Percentiles rank a stretch among this genome's conserved stretches.
phyloP scores from a whole-genome alignment of 352 stramenopile genomes.

The Albugo laibachii region DNA sequence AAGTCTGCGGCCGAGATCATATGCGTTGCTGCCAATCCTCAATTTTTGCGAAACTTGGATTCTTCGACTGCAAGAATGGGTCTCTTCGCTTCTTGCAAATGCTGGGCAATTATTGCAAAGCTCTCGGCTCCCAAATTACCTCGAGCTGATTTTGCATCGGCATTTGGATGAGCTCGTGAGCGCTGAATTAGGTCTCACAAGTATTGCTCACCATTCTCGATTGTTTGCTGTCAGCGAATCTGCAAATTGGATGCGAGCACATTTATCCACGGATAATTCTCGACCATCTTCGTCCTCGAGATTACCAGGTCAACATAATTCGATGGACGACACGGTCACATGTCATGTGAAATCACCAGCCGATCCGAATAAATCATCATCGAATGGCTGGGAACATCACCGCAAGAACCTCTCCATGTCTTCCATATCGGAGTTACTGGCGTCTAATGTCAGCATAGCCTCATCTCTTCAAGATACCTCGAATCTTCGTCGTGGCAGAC shows the following conservation, averaged over 20 bases:
- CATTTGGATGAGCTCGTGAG: conserved; percentile 64
- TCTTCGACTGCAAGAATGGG: conserved; percentile 35
- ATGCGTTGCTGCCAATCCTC: conserved; percentile 54
- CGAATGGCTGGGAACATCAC: conserved; percentile 17
- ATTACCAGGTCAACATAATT: no score
- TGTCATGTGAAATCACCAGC: no score
- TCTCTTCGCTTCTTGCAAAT: conserved; percentile 39
- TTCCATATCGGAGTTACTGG: conserved; percentile 65
- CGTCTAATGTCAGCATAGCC: conserved; percentile 8
- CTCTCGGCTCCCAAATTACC: conserved; percentile 45
- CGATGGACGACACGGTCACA: no score
- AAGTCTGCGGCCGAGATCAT: no score
- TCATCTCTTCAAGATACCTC: no score
- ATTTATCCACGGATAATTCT: no score
- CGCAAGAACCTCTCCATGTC: conserved; percentile 83
- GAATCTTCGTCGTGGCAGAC: no score
- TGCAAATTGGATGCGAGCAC: no score
- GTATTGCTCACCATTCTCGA: conserved; percentile 44
- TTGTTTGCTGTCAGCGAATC: conserved; percentile 13
- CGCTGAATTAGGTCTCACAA: conserved; percentile 47
- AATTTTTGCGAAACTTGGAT: conserved; percentile 70
- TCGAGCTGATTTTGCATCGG: conserved; percentile 35
- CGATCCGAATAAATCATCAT: no score
- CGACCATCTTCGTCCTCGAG: no score
- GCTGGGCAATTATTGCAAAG: conserved; percentile 61